Percentiles rank a stretch among this genome's conserved stretches.
phyloP scores from a whole-genome alignment of 2,329 filamentous ascomycete species.

The Claviceps pusilla region DNA sequence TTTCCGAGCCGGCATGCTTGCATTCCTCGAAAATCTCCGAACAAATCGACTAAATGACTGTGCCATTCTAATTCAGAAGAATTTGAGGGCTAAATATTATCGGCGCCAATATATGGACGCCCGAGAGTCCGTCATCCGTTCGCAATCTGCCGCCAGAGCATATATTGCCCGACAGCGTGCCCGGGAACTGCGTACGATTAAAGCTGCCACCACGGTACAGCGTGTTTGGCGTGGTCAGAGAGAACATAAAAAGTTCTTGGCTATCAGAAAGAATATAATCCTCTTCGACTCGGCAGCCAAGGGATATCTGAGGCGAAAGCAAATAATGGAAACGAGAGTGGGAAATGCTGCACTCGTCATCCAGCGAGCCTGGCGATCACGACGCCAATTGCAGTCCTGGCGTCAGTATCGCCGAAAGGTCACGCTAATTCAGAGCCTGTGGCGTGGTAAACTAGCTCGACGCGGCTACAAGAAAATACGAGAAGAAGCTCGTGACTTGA shows the following conservation, averaged over 20 bases:
- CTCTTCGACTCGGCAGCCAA: slow-evolving; percentile 81
- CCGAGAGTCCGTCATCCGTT: slow-evolving; percentile 60
- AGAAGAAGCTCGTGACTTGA: slow-evolving; percentile 92
- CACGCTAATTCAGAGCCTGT: slow-evolving; percentile 78
- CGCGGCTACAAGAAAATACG: slow-evolving; percentile 77
- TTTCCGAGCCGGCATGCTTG: slow-evolving; percentile 97
- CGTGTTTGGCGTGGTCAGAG: slow-evolving; percentile 88
- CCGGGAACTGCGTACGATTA: slow-evolving; percentile 66
- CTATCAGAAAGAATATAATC: slow-evolving; percentile 70
- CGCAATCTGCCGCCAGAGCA: slow-evolving; percentile 66
- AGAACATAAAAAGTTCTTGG: slow-evolving; percentile 65
- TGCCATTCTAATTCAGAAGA: slow-evolving; percentile 98
- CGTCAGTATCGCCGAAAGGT: slow-evolving; percentile 81
- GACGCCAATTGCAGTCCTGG: slow-evolving; percentile 66
- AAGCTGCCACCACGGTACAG: slow-evolving; percentile 87
- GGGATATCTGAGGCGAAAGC: slow-evolving; percentile 77
- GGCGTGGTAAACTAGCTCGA: slow-evolving; percentile 72
- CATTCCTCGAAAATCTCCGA: slow-evolving; percentile 86
- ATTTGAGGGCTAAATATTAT: slow-evolving; percentile 88
- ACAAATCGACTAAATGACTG: slow-evolving; percentile 84
- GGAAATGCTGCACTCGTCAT: slow-evolving; percentile 85
- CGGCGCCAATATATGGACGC: slow-evolving; percentile 80
- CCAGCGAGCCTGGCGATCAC: slow-evolving; percentile 76
- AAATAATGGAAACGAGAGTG: slow-evolving; percentile 85
- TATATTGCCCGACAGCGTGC: slow-evolving; percentile 63